These are phyloP conservation scores for Centella asiatica DNA, from an alignment of 129 eudicot species.

Conservation along the genomic window DNA sequence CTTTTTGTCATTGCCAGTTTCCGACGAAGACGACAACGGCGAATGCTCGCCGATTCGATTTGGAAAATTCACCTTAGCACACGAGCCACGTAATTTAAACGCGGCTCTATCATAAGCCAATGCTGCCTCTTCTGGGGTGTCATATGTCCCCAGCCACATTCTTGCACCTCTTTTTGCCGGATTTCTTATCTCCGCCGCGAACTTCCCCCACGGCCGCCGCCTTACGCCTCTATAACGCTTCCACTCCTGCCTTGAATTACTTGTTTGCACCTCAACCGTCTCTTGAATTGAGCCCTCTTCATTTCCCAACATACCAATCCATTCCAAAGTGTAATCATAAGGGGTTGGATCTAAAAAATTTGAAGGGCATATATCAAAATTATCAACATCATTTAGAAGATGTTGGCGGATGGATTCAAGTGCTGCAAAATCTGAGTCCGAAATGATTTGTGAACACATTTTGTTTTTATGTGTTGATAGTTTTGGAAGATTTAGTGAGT, in stretches of 20 bases:
- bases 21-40: neutral
- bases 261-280: neutral
- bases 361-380: neutral
- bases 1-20: neutral
- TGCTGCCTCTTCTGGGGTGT: constrained; percentile 30
- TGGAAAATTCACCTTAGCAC: constrained; percentile 13
- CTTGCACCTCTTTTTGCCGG: neutral
- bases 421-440: constrained; percentile 2
- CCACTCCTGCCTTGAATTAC: neutral
- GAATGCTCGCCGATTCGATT: too few relatives aligned
- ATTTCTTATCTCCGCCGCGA: constrained; percentile 1
- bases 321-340: neutral
- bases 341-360: neutral
- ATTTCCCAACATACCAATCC: neutral
- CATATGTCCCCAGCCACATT: constrained; percentile 3
- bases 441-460: neutral
- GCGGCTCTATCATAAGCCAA: constrained; percentile 36
- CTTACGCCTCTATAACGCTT: neutral
- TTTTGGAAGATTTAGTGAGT: neutral
- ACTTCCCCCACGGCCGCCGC: constrained; percentile 9
- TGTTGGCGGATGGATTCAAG: constrained; percentile 9
- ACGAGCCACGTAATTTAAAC: constrained; percentile 22
- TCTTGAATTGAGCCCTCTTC: neutral
- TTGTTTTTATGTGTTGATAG: neutral
- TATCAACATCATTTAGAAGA: neutral